phyloP scores from a whole-genome alignment of 2,329 filamentous ascomycete species.

The Phoma sp. region DNA sequence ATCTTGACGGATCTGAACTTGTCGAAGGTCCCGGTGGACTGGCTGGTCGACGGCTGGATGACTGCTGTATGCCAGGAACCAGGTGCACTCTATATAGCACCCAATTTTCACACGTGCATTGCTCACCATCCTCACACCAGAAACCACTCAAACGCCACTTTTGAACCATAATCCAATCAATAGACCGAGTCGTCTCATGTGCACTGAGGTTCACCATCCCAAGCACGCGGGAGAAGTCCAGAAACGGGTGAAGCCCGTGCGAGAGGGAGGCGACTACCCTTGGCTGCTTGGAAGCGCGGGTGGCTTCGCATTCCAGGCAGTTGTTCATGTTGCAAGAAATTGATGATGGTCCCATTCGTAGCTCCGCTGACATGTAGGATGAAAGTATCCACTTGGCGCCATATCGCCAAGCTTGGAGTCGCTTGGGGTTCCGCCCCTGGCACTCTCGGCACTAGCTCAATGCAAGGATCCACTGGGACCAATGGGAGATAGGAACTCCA shows the following conservation, averaged over 20 bases:
- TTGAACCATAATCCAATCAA: conserved; percentile 21
- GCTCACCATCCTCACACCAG: conserved; percentile 3
- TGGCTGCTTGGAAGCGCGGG: conserved; percentile 23
- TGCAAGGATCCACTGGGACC: conserved; percentile 13
- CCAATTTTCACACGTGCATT: conserved; percentile 1
- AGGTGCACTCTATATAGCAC: conserved; percentile 25
- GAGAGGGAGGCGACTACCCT: conserved; percentile 12
- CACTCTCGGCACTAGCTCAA: conserved; percentile 13
- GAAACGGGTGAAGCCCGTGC: conserved; percentile 1
- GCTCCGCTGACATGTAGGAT: conserved; percentile 22
- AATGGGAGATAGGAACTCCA: conserved; percentile 14
- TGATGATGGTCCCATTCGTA: conserved; percentile 11
- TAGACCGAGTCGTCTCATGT: conserved; percentile 22
- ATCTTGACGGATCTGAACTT: conserved; percentile 28
- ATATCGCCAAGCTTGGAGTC: conserved; percentile 19
- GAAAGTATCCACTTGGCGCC: conserved; percentile 27
- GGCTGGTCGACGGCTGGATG: conserved; percentile 17
- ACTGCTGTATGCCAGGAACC: conserved; percentile 3
- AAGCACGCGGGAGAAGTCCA: conserved; percentile 9
- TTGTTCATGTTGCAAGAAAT: conserved; percentile 8
- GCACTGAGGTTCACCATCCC: conserved; percentile 8
- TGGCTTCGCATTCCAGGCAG: conserved; percentile 1
- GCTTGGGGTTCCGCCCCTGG: conserved; percentile 25
- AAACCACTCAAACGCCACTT: conserved; percentile 16
- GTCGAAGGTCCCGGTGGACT: conserved; percentile 17